Evolutionary conservation across 83 land plant genomes (phyloP).

Genomic region (Diphasiastrum complanatum): DNA sequence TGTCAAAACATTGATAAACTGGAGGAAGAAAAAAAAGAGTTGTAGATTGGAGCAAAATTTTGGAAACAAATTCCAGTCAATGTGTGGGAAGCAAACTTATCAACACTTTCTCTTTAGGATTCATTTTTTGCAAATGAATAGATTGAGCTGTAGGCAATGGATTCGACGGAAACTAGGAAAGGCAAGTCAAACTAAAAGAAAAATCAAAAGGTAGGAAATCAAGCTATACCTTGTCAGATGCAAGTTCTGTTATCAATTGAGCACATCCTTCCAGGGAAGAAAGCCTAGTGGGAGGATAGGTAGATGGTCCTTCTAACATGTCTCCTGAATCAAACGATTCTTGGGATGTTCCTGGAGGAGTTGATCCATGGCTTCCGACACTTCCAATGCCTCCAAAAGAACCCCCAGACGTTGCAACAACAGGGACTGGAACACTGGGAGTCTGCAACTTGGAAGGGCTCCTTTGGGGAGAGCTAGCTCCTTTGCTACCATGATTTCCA

Average conservation of each 20-base stretch:
- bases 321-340: conserved; percentile 45
- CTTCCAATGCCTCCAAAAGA: conserved; percentile 28
- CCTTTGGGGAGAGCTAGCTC: conserved; percentile 25
- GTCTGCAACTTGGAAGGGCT: conserved; percentile 19
- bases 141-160: background rate
- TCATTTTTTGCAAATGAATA: no score
- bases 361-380: conserved; percentile 39
- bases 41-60: no score
- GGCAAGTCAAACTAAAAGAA: background rate
- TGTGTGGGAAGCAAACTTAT: no score
- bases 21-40: no score
- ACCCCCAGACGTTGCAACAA: conserved; percentile 24
- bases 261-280: conserved; percentile 70
- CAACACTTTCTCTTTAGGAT: no score
- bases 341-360: conserved; percentile 46
- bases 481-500: conserved; percentile 30
- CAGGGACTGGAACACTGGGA: conserved; percentile 21
- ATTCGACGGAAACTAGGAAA: background rate
- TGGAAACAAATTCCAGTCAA: no score
- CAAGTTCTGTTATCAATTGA: conserved; percentile 55
- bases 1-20: no score
- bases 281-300: conserved; percentile 52
- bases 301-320: conserved; percentile 50
- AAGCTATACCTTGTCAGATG: conserved; percentile 70
- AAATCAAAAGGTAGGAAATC: background rate